Conservation (phyloP, 2,329 filamentous ascomycete genomes). For the Cladosporium cucumerinum region DNA sequence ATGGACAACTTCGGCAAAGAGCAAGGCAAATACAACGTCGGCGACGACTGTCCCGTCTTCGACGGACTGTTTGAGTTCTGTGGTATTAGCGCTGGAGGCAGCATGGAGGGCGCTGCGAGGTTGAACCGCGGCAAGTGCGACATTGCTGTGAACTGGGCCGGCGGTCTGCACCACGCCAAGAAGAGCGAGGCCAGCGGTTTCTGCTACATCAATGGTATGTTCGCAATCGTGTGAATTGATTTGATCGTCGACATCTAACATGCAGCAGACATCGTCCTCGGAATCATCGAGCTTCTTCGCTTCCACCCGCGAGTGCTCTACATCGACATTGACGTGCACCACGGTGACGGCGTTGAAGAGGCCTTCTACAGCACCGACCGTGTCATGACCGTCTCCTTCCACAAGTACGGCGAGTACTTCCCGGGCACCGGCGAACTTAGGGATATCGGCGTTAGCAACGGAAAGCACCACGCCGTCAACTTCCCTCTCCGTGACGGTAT, state of each 20-base stretch:
- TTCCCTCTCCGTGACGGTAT: slow-evolving; percentile 68
- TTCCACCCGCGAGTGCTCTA: slow-evolving; percentile 64
- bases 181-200: slow-evolving; percentile 49
- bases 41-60: slow-evolving; percentile 62
- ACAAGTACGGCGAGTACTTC: slow-evolving; percentile 72
- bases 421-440: slow-evolving; percentile 66
- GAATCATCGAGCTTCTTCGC: slow-evolving; percentile 61
- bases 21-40: slow-evolving; percentile 73
- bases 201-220: slow-evolving; percentile 47
- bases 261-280: slow-evolving; percentile 59
- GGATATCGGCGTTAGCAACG: slow-evolving; percentile 64
- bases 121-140: slow-evolving; percentile 67
- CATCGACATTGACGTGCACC: slow-evolving; percentile 66
- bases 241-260: slow-evolving; percentile 16
- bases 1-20: slow-evolving; percentile 93
- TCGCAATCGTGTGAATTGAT: neutral
- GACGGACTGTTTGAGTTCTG: slow-evolving; percentile 70
- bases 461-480: slow-evolving; percentile 67
- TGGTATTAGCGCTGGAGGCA: slow-evolving; percentile 66
- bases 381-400: slow-evolving; percentile 69
- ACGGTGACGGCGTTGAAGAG: slow-evolving; percentile 67
- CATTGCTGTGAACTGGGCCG: slow-evolving; percentile 56
- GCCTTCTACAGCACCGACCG: slow-evolving; percentile 69
- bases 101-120: slow-evolving; percentile 68
- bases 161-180: slow-evolving; percentile 48